Conservation (phyloP, 257 asterid genomes). For the Cruciata laevipes region DNA sequence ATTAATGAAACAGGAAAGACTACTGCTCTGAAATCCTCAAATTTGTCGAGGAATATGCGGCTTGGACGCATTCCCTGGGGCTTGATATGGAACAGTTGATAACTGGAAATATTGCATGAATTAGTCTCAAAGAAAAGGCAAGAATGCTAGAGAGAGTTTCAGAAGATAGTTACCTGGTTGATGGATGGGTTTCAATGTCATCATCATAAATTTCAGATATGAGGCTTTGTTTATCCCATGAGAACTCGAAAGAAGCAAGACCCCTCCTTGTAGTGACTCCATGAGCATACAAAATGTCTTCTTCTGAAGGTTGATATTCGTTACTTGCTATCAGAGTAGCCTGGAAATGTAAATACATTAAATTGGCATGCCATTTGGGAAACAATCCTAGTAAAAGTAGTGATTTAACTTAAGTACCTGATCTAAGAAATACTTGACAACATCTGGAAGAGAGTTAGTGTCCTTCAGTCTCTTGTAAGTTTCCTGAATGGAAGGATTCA, state of each 20-base stretch:
- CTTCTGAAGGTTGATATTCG: constrained; percentile 54
- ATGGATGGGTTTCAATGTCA: constrained; percentile 26
- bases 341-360: constrained; percentile 22
- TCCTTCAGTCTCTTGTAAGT: constrained; percentile 58
- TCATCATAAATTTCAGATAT: constrained; percentile 28
- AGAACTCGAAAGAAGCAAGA: constrained; percentile 44
- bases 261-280: constrained; percentile 51
- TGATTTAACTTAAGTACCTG: constrained; percentile 32
- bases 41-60: constrained; percentile 58
- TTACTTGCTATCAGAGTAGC: constrained; percentile 52
- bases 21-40: constrained; percentile 37
- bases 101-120: constrained; percentile 27
- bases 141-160: constrained; percentile 1
- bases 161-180: constrained; percentile 31
- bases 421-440: constrained; percentile 56
- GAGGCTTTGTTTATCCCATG: constrained; percentile 36
- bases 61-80: constrained; percentile 31
- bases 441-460: constrained; percentile 45
- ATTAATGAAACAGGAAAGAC: constrained; percentile 48
- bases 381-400: background rate
- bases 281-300: constrained; percentile 51
- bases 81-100: constrained; percentile 46
- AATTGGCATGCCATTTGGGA: background rate
- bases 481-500: constrained; percentile 66
- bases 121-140: background rate